These are phyloP conservation scores for Strobilomyces confusus DNA, from an alignment of 768 basidiomycete genomes.

Conservation along the genomic window DNA sequence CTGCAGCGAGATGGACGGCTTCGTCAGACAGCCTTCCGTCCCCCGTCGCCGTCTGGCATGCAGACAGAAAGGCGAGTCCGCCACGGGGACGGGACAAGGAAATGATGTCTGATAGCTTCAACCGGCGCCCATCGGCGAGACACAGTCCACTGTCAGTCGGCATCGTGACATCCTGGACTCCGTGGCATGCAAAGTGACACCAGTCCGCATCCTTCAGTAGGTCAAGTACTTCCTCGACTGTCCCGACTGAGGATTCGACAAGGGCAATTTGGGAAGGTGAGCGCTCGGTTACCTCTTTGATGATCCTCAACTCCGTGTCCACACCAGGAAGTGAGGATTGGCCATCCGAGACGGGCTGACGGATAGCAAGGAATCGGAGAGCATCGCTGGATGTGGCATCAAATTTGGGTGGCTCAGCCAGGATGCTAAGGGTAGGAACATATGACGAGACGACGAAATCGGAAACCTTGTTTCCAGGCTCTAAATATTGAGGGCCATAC, in stretches of 20 bases:
- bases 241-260: neutral
- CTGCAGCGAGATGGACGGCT: too few species aligned
- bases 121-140: neutral
- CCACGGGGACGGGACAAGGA: neutral
- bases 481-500: neutral
- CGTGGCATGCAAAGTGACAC: neutral
- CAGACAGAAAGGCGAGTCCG: neutral
- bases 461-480: neutral
- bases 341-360: conserved; percentile 3
- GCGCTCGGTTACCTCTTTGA: neutral
- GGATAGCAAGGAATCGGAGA: neutral
- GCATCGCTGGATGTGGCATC: neutral
- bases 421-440: neutral
- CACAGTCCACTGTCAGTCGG: neutral
- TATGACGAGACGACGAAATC: neutral
- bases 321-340: conserved; percentile 7
- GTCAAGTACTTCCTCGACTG: conserved; percentile 10
- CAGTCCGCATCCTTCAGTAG: neutral
- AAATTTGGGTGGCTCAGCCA: neutral
- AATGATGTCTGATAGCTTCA: neutral
- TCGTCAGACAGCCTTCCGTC: neutral
- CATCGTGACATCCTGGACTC: neutral
- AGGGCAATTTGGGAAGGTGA: neutral
- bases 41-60: neutral
- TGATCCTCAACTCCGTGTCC: conserved; percentile 24